phyloP scores from a whole-genome alignment of 2,329 filamentous ascomycete genomes.

The Diplocarpon mali region DNA sequence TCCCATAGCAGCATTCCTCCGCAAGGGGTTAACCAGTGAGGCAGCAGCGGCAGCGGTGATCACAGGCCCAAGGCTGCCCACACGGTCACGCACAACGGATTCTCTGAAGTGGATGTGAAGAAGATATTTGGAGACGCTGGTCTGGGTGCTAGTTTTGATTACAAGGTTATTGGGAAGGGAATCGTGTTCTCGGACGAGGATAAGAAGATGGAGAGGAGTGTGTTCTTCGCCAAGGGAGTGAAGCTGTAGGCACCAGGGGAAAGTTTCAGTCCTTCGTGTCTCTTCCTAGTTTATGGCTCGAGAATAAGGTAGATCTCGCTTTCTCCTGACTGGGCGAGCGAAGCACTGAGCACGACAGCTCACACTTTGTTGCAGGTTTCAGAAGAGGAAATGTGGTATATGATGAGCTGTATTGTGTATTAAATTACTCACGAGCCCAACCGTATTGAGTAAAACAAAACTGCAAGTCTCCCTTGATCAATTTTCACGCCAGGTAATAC shows the following conservation, averaged over 20 bases:
- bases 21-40: neutral
- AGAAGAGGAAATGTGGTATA: no score
- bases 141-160: slow-evolving; percentile 42
- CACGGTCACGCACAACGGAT: slow-evolving; percentile 56
- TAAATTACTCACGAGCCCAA: no score
- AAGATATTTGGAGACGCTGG: slow-evolving; percentile 55
- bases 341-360: no score
- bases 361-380: no score
- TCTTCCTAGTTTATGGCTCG: no score
- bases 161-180: slow-evolving; percentile 28
- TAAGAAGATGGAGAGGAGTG: slow-evolving; percentile 7
- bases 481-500: no score
- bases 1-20: neutral
- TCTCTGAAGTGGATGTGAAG: slow-evolving; percentile 47
- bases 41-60: neutral
- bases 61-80: slow-evolving; percentile 28
- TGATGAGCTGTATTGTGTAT: no score
- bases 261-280: no score
- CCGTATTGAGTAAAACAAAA: no score
- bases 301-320: no score
- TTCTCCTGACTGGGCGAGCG: no score
- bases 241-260: slow-evolving; percentile 2
- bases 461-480: no score
- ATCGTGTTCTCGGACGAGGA: slow-evolving; percentile 20
- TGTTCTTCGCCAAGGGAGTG: slow-evolving; percentile 10